Evolutionary conservation across 2,329 filamentous ascomycete genomes (phyloP).

Genomic region (Trichophyton verrucosum): DNA sequence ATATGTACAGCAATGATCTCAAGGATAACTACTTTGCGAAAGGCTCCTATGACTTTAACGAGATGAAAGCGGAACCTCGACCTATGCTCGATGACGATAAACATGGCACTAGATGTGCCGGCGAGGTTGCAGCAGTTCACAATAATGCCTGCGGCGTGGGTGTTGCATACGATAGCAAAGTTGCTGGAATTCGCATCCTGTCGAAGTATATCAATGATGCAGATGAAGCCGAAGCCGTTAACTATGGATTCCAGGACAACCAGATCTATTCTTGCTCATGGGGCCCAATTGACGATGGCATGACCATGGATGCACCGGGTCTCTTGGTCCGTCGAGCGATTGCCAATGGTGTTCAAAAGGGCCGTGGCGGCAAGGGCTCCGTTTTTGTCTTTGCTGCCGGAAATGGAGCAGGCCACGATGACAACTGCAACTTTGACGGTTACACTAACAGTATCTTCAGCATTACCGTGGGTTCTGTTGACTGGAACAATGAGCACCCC

Average conservation of each 20-base stretch:
- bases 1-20: slow-evolving; percentile 88
- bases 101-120: slow-evolving; percentile 88
- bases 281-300: slow-evolving; percentile 89
- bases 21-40: slow-evolving; percentile 86
- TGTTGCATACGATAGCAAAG: slow-evolving; percentile 80
- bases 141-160: slow-evolving; percentile 94
- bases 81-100: slow-evolving; percentile 73
- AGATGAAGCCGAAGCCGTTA: slow-evolving; percentile 85
- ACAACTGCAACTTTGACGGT: slow-evolving; percentile 98
- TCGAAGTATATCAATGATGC: slow-evolving; percentile 82
- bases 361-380: slow-evolving; percentile 68
- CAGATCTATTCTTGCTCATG: slow-evolving; percentile 98
- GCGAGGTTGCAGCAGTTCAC: slow-evolving; percentile 80
- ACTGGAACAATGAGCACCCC: slow-evolving; percentile 74
- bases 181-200: slow-evolving; percentile 85
- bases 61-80: slow-evolving; percentile 62
- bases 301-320: slow-evolving; percentile 85
- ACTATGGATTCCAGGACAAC: slow-evolving; percentile 82
- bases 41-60: slow-evolving; percentile 95
- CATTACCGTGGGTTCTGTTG: slow-evolving; percentile 88
- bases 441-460: slow-evolving; percentile 99
- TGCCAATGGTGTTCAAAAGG: slow-evolving; percentile 81
- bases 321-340: slow-evolving; percentile 81
- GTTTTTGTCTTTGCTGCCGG: slow-evolving; percentile 96
- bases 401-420: slow-evolving; percentile 73